Base-by-base conservation (phyloP, 179 eudicot species). In the Beta macrorhiza region DNA sequence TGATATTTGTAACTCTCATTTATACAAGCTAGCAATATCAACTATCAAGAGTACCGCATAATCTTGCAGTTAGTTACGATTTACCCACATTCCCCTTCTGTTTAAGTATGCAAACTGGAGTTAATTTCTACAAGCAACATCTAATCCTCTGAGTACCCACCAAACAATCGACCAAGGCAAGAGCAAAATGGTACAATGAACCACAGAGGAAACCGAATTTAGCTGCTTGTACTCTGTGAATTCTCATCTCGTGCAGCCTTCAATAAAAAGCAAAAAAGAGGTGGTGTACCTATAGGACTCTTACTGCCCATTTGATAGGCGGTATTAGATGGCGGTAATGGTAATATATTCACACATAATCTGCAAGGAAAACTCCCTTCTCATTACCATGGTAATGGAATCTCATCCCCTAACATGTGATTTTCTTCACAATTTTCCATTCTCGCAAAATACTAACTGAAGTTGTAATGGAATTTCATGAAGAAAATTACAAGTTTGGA, bases 191-290 rank as follows among this genome's bases (percentile, higher is more conserved):
- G 37, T n/a, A 61, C 59, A 12, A 52, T 5, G 51, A 45, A 15
- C 69, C 15, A 29, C 69, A 29, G 14, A 25, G 37, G 67, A 63
- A 63, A 19, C 22, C 67, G 32, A 63, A 3, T 63, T 57, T 7
- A 70, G 78, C 82, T 32, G 79, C 29, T 4, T 12, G 74, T 49
- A 37, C 42, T 37, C 42, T 37, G 42, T 37, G 42, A 37, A 37
- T 16, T 51, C 17, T 52, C 78, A 20, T 81, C 14, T 57, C 68
- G 11, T 49, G 53, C 53, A 22, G 68, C 52, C 74, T 78, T 29
- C 13, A 13, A 37, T 37, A 29, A 37, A 56, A 55, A 73, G 7
- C 73, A 42, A 0, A 67, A 63, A 37, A 20, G 7, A 45, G 83
- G 11, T 57, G 20, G 25, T 47, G 44, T 49, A 44, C 19, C 8